Evolutionary conservation across 2,329 filamentous ascomycete genomes (phyloP).

Genomic region (Alternaria sp.): DNA sequence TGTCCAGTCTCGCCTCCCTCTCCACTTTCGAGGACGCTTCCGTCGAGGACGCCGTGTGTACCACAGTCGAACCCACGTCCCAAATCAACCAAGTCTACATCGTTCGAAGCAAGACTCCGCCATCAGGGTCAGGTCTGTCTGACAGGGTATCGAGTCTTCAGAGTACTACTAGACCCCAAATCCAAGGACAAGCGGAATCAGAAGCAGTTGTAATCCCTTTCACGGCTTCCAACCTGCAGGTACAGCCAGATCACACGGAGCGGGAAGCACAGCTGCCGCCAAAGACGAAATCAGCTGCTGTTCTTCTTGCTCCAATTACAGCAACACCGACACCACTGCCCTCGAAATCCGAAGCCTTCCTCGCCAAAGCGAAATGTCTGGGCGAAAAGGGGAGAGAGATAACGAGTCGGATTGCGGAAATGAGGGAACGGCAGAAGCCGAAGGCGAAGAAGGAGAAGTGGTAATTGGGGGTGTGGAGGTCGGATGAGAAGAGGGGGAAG

Average conservation of each 20-base stretch:
- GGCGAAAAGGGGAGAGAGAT: conserved; percentile 5
- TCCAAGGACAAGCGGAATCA: background rate
- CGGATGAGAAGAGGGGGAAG: background rate
- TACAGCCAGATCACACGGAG: background rate
- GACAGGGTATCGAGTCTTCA: background rate
- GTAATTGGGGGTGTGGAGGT: background rate
- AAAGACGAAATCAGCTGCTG: background rate
- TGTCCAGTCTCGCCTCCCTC: background rate
- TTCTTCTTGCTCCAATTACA: background rate
- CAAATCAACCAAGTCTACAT: background rate
- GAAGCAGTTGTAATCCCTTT: background rate
- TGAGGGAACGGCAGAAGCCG: background rate
- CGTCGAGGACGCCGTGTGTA: background rate
- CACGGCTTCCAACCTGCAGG: background rate
- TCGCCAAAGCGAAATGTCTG: background rate
- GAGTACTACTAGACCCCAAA: background rate
- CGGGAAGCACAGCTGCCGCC: background rate
- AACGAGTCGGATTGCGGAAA: conserved; percentile 5
- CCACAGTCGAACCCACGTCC: background rate
- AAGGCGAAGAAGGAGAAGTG: background rate
- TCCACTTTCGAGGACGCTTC: background rate
- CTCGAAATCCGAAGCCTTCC: background rate
- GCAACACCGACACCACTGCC: background rate
- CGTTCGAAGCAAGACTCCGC: background rate
- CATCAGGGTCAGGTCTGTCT: background rate